Percentiles rank a stretch among this genome's conserved stretches.
Evolutionary conservation across 371 early-diverging fungal genomes (phyloP).

Genomic region (Actinomortierella wolfii): DNA sequence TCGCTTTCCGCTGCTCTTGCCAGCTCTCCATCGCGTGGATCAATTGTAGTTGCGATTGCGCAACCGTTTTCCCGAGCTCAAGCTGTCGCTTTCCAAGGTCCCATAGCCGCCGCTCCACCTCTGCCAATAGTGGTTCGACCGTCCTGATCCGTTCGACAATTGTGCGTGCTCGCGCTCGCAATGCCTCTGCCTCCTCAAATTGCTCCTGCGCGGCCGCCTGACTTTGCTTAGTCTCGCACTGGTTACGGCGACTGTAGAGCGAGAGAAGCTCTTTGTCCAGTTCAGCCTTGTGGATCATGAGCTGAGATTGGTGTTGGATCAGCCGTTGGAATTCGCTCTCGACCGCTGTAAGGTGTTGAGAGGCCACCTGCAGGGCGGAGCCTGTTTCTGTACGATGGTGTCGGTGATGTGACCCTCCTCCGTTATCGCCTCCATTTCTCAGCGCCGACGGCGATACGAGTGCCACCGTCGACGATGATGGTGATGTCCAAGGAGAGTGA

Average conservation of each 20-base stretch:
- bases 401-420: background rate
- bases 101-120: conserved; percentile 25
- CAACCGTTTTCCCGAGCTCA: conserved; percentile 20
- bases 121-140: conserved; percentile 10
- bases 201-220: conserved; percentile 19
- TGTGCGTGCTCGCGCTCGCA: conserved; percentile 11
- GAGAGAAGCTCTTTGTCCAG: conserved; percentile 23
- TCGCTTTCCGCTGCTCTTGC: conserved; percentile 12
- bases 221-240: conserved; percentile 17
- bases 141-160: conserved; percentile 17
- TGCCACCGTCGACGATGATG: too few species aligned
- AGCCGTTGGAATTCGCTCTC: conserved; percentile 31
- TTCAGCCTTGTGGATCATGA: conserved; percentile 18
- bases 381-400: background rate
- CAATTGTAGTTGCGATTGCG: conserved; percentile 15
- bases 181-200: conserved; percentile 26
- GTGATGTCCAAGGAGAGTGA: too few species aligned
- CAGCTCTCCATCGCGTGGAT: conserved; percentile 25
- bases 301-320: conserved; percentile 20
- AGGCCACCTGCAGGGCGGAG: background rate
- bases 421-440: too few species aligned
- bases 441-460: too few species aligned
- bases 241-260: conserved; percentile 30
- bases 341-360: conserved; percentile 12
- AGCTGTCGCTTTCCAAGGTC: conserved; percentile 23